Percentiles rank a stretch among this genome's conserved stretches.
These are phyloP conservation scores for Tricholoma bakamatsutake DNA, from an alignment of 768 basidiomycete species.

Conservation along the genomic window DNA sequence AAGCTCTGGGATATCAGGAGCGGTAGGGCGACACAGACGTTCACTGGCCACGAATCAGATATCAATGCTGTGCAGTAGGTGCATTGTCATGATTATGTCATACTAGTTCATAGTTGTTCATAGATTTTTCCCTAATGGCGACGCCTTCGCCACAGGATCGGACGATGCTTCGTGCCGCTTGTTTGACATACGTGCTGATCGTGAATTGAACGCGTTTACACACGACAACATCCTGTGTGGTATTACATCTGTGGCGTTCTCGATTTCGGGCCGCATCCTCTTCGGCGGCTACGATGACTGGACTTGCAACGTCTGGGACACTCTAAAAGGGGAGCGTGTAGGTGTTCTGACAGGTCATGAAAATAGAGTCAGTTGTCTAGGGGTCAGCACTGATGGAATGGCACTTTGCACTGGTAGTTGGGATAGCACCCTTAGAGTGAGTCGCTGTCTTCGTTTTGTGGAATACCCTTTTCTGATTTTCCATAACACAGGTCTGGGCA, in stretches of 20 bases:
- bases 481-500: slow-evolving; percentile 71
- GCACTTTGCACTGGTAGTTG: slow-evolving; percentile 98
- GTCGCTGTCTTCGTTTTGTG: slow-evolving; percentile 15
- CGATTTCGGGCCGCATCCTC: slow-evolving; percentile 92
- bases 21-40: slow-evolving; percentile 96
- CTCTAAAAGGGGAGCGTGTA: slow-evolving; percentile 95
- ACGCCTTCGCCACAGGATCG: slow-evolving; percentile 97
- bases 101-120: slow-evolving; percentile 9
- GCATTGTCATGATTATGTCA: slow-evolving; percentile 27
- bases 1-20: slow-evolving; percentile 99
- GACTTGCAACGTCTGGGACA: slow-evolving; percentile 99
- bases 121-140: slow-evolving; percentile 99
- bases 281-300: slow-evolving; percentile 99
- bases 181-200: slow-evolving; percentile 96
- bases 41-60: slow-evolving; percentile 97
- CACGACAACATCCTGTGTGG: slow-evolving; percentile 99
- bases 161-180: slow-evolving; percentile 98
- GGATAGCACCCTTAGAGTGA: slow-evolving; percentile 94
- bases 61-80: slow-evolving; percentile 95
- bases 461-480: slow-evolving; percentile 10
- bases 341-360: slow-evolving; percentile 97
- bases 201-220: slow-evolving; percentile 94
- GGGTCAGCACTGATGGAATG: slow-evolving; percentile 95
- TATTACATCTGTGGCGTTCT: slow-evolving; percentile 98
- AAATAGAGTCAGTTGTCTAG: slow-evolving; percentile 95